Evolutionary conservation across 2,329 filamentous ascomycete species (phyloP).

Genomic region (Onygenales sp.): DNA sequence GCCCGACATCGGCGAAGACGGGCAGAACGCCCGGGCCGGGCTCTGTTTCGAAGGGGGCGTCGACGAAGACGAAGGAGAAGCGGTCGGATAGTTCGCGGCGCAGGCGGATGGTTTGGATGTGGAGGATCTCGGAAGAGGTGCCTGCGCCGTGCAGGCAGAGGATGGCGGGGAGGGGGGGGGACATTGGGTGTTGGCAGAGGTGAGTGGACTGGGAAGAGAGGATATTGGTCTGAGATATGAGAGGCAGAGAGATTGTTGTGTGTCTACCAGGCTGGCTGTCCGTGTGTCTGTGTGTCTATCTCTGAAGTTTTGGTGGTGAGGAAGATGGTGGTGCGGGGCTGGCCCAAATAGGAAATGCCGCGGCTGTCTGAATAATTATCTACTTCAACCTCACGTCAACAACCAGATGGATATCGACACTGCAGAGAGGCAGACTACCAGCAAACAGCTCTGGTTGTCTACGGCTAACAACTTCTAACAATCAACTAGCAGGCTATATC

Average conservation of each 20-base stretch:
- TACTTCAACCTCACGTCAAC: no score
- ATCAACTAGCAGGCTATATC: no score
- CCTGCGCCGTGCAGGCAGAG: conserved; percentile 73
- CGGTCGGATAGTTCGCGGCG: conserved; percentile 40
- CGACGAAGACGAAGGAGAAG: conserved; percentile 64
- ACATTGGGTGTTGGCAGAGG: not conserved
- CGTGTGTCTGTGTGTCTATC: no score
- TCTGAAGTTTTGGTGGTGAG: no score
- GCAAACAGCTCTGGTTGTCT: no score
- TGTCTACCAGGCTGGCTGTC: no score
- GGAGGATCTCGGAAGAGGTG: conserved; percentile 60
- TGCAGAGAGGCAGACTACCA: no score
- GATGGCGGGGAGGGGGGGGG: conserved; percentile 50
- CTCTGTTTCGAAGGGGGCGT: conserved; percentile 55
- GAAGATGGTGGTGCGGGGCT: no score
- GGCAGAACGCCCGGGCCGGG: conserved; percentile 49
- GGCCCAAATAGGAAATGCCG: no score
- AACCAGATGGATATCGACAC: no score
- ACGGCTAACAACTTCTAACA: no score
- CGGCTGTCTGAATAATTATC: no score
- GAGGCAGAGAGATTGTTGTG: not conserved
- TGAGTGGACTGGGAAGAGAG: not conserved
- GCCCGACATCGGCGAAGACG: conserved; percentile 58
- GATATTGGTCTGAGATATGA: not conserved
- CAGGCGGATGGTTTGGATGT: conserved; percentile 54